These are phyloP conservation scores for Trichothecium roseum DNA, from an alignment of 2,329 filamentous ascomycete genomes.

Conservation along the genomic window DNA sequence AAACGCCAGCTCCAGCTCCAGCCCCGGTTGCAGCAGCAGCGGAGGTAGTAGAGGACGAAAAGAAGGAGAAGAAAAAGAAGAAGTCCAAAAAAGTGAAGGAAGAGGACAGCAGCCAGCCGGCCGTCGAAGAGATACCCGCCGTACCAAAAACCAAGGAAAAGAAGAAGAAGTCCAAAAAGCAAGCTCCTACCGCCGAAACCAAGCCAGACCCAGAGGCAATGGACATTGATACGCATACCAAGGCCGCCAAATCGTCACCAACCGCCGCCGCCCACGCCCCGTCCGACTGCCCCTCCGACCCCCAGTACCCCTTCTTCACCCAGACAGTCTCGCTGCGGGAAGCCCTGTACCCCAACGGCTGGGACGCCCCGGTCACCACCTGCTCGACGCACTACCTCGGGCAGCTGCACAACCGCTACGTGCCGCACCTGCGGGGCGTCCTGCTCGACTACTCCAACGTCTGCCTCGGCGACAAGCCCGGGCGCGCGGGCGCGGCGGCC, in stretches of 20 bases:
- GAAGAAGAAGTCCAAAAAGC: conserved; percentile 18
- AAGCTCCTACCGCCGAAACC: conserved; percentile 6
- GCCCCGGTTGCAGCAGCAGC: conserved; percentile 6
- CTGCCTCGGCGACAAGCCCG: conserved; percentile 50
- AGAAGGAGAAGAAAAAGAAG: conserved; percentile 21
- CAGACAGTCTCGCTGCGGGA: conserved; percentile 76
- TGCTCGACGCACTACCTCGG: conserved; percentile 65
- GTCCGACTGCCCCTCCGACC: conserved; percentile 25
- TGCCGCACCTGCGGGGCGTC: conserved; percentile 62
- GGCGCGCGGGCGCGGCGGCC: conserved; percentile 33
- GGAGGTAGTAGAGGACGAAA: conserved; percentile 11
- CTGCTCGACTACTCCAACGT: conserved; percentile 64
- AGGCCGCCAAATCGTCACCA: conserved; percentile 15
- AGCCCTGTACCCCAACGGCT: conserved; percentile 60
- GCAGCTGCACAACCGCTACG: conserved; percentile 67
- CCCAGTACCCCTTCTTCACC: conserved; percentile 61
- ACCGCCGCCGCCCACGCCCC: conserved; percentile 25
- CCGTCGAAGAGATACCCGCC: conserved; percentile 6
- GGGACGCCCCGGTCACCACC: conserved; percentile 58
- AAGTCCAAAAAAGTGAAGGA: conserved; percentile 11
- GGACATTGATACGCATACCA: conserved; percentile 25
- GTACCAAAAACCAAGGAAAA: conserved; percentile 15
- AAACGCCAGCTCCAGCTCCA: conserved; percentile 10
- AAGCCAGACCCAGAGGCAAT: conserved; percentile 22
- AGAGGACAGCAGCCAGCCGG: background rate